Evolutionary conservation across 108 stramenopile species (phyloP), one percentile per base, ranked within the genome.

Genomic region (Fistulifera solaris): DNA sequence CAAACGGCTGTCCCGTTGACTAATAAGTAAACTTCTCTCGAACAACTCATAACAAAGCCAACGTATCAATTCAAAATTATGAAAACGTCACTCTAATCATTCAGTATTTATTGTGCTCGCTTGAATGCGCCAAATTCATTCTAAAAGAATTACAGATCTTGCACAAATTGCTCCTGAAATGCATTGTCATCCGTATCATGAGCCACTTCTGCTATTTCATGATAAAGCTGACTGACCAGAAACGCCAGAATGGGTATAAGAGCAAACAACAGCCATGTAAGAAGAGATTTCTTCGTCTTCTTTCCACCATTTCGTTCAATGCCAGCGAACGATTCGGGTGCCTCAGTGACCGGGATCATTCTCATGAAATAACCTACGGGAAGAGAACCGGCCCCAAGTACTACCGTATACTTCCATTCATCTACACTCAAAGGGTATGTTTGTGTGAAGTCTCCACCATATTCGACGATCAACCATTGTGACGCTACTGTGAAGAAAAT

Each of bases 381-480:
- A 21, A 92, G 53, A 15, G 83, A 80, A 14, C 80, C 44, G 27
- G 73, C 70, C 19, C 83, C 89, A 15, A 87, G 56, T 45, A 63
- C 56, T 11, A 73, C 62, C 18, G 79, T 79, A 15, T 66, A 61
- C 42, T 52, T 56, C 89, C 89, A 92, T 67, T 87, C 83, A 0
- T 80, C 56, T 11, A 54, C 28, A 15, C 59, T 64, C 55, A 87
- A 57, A 16, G 79, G 77, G 19, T 40, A 25, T 13, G 85, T 87
- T 27, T 72, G 71, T 12, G 78, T 78, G 61, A 85, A 82, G 40
- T 89, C 88, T 13, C 96, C 96, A 21, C 93, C 94, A 43, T 67
- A 85, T 58, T 92, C 77, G 6, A 96, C 90, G 55, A 96, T 86
- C 45, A 75, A 21, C 76, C 72, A 87, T 63, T 96, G 96, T 8